Base-by-base conservation (phyloP, 805 yeast genomes). In the Candida stauntonica region DNA sequence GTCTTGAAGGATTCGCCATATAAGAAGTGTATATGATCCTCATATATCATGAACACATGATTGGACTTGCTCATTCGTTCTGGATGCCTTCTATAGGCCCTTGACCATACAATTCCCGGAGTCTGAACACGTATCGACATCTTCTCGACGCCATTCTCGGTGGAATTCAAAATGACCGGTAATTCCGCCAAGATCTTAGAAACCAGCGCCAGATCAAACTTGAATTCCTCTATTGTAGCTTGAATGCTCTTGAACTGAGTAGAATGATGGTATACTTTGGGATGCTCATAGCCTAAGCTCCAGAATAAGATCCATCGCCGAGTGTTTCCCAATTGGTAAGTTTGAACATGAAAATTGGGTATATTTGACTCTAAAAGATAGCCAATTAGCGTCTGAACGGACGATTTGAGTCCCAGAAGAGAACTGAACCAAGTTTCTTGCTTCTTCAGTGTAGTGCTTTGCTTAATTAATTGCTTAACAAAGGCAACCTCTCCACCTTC, bases 401-500 rank as follows among this genome's bases (percentile, higher is more conserved):
- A 52, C 2, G 39, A 33, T 26, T 41, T 51, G 35, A 60, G 52
- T 3, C 68, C 68, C 7, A 66, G 39, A 58, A 67, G 42, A 6
- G 71, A 58, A n/a, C 72, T 60, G 44, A 53, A 68, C 74, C 74
- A 69, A 4, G 33, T 42, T 7, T 24, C 15, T 14, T 26, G 13
- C 15, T 55, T 45, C n/a, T 40, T 30, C 12, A 39, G n/a, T 4
- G 38, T 35, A 6, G 26, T 12, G 36, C 69, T 63, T 36, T 68
- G 61, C 5, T 39, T 29, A 9, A 72, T 52, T 61, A 72, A 54
- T 13, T 52, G 47, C 2, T 32, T 19, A 5, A 70, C 60, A 45
- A 74, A 74, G 11, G 42, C 54, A 13, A 54, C 45, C 34, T 74
- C 80, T 4, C 80, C 80, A 3, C 77, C 77, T 16, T 45, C 37